Evolutionary conservation across 192 early-diverging fungal genomes (phyloP), one percentile per base, ranked within the genome.

Genomic region (Backusella westeae): DNA sequence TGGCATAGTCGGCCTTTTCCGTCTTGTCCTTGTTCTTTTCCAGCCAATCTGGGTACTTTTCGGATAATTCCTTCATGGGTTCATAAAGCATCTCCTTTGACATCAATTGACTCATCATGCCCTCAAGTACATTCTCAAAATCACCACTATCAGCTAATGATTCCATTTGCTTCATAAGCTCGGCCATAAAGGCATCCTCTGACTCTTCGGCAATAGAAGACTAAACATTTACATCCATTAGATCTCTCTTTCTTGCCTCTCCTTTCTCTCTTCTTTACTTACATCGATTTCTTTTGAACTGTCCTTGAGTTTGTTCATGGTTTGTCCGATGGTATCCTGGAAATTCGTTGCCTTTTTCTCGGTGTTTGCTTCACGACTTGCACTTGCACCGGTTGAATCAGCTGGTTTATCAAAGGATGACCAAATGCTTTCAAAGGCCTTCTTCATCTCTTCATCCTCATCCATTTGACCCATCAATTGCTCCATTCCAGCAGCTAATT

Each of bases 31-130:
- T 91, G 84, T 98, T 95, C 38, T 89, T 88, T 17, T 88, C 87
- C 38, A 99, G 81, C 88, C 95, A 99, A 80, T 87, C 85, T 23
- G 98, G 97, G 67, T 99, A 99, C 91, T 96, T 71, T 74, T 63
- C 29, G 46, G 89, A 88, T 67, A 99, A 83, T 52, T 99, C 97
- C 84, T 93, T 94, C 87, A 99, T 95, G 10, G 97, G 97, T 82
- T 99, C 97, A 84, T 96, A 94, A 56, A 99, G 84, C 29, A 98
- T 85, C 35, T 98, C 97, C 77, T 96, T 97, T 49, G 92, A 92
- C 91, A 97, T 94, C 39, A 99, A 83, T 82, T 97, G 90, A 52
- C 94, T 89, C 88, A 99, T 94, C 78, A 99, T 91, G 17, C 90
- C 90, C 75, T 95, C 95, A 6, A 99, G 90, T 74, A 96, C 87